Percentiles rank a stretch among this genome's conserved stretches.
Evolutionary conservation across 208 protist genomes (phyloP).

Genomic region (Borovskyia barvae): DNA sequence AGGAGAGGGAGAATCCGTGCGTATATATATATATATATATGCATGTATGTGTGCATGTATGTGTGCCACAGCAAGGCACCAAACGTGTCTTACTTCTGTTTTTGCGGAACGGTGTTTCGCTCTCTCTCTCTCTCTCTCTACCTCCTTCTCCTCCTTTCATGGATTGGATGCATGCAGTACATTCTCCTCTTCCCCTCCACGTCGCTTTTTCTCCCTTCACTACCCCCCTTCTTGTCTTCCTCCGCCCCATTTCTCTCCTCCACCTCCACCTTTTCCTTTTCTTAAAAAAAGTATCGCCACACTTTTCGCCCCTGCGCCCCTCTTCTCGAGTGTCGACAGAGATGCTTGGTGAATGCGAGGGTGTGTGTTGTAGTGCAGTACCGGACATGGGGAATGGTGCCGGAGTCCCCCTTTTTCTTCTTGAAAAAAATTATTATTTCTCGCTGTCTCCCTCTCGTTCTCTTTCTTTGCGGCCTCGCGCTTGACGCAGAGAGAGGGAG

Average conservation of each 20-base stretch:
- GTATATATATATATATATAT: not conserved
- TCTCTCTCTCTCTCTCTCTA: not conserved
- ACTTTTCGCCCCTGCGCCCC: not conserved
- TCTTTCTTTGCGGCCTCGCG: too few relatives aligned
- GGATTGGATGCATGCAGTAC: not conserved
- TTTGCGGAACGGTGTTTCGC: not conserved
- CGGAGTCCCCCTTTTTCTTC: too few relatives aligned
- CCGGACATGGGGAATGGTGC: too few relatives aligned
- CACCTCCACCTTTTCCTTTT: constrained; percentile 11
- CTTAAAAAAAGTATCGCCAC: not conserved
- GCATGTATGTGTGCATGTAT: not conserved
- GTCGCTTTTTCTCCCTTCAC: not conserved
- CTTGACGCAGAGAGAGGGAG: too few relatives aligned
- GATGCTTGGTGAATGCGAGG: too few relatives aligned
- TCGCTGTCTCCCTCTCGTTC: too few relatives aligned
- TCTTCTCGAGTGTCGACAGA: not conserved
- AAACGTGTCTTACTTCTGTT: too few relatives aligned
- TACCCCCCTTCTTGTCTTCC: not conserved
- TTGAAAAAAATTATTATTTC: too few relatives aligned
- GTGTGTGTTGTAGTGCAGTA: too few relatives aligned
- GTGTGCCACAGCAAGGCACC: too few relatives aligned
- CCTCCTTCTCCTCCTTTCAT: not conserved
- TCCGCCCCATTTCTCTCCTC: not conserved
- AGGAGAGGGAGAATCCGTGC: not conserved
- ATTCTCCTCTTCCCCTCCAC: not conserved